These are phyloP conservation scores for Penicillium cataractarum DNA, from an alignment of 495 filamentous ascomycete species.

Conservation along the genomic window DNA sequence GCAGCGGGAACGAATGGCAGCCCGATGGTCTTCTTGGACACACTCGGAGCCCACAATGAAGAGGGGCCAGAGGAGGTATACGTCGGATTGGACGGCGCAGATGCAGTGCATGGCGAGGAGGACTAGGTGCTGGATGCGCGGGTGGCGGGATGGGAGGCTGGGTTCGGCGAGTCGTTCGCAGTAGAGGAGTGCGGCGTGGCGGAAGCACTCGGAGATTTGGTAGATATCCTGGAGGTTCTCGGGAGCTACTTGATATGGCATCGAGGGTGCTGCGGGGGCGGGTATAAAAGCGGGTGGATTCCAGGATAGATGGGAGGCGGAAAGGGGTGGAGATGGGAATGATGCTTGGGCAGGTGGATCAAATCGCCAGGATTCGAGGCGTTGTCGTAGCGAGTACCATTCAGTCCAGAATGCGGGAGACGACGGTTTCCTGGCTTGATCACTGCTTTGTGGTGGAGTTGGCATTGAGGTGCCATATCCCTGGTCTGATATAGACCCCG, in stretches of 20 bases:
- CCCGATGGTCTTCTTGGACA: constrained; percentile 77
- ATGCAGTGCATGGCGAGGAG: constrained; percentile 80
- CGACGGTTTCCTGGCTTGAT: constrained; percentile 27
- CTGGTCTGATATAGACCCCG: constrained; percentile 12
- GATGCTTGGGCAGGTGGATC: constrained; percentile 46
- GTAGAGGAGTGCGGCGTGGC: constrained; percentile 86
- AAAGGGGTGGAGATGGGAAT: constrained; percentile 29
- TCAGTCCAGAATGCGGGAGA: constrained; percentile 75
- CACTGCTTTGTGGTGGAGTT: constrained; percentile 34
- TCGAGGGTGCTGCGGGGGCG: constrained; percentile 34
- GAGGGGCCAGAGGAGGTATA: constrained; percentile 92
- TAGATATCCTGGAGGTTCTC: constrained; percentile 56
- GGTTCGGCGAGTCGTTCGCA: constrained; percentile 86
- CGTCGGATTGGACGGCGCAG: constrained; percentile 75
- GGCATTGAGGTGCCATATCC: constrained; percentile 34
- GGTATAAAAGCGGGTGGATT: constrained; percentile 42
- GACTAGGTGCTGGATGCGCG: constrained; percentile 83
- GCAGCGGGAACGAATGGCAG: constrained; percentile 76
- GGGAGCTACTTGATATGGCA: constrained; percentile 35
- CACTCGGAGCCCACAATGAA: constrained; percentile 92
- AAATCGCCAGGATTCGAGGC: constrained; percentile 82
- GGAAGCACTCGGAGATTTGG: constrained; percentile 83
- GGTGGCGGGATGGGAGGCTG: constrained; percentile 69
- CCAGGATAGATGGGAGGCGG: constrained; percentile 34
- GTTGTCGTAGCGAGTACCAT: constrained; percentile 77